Percentiles rank a stretch among this genome's conserved stretches.
Evolutionary conservation across 2,329 filamentous ascomycete species (phyloP).

Genomic region (Plenodomus biglobosus): DNA sequence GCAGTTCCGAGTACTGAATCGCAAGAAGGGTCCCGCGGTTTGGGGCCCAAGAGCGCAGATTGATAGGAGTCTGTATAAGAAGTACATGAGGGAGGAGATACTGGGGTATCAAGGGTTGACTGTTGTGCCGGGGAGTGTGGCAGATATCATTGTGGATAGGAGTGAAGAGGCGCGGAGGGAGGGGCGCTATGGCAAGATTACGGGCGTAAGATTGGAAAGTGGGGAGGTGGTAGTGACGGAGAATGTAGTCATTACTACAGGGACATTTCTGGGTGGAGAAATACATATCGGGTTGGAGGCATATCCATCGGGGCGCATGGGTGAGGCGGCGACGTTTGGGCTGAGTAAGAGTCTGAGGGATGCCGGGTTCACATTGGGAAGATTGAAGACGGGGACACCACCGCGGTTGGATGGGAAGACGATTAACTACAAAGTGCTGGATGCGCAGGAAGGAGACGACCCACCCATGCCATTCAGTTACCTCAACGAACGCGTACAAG

Average conservation of each 20-base stretch:
- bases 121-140: constrained; percentile 83
- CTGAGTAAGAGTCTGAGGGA: constrained; percentile 86
- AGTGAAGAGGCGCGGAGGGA: constrained; percentile 48
- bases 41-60: constrained; percentile 98
- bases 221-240: constrained; percentile 79
- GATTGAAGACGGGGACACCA: constrained; percentile 94
- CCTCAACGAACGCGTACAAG: constrained; percentile 74
- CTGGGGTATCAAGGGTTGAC: constrained; percentile 74
- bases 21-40: constrained; percentile 87
- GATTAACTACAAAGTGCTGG: constrained; percentile 74
- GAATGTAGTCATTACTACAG: constrained; percentile 90
- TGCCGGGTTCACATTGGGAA: constrained; percentile 84
- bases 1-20: constrained; percentile 90
- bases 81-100: constrained; percentile 87
- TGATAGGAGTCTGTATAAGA: constrained; percentile 84
- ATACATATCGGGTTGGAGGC: constrained; percentile 90
- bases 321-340: constrained; percentile 89
- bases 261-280: constrained; percentile 92
- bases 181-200: constrained; percentile 69
- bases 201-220: constrained; percentile 82
- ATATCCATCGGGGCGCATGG: constrained; percentile 87
- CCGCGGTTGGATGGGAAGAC: constrained; percentile 79
- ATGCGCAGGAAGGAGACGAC: constrained; percentile 77
- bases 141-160: constrained; percentile 79
- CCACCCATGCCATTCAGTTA: constrained; percentile 91